phyloP scores from a whole-genome alignment of 805 yeast species.

The Pichia rugopelliculosa region DNA sequence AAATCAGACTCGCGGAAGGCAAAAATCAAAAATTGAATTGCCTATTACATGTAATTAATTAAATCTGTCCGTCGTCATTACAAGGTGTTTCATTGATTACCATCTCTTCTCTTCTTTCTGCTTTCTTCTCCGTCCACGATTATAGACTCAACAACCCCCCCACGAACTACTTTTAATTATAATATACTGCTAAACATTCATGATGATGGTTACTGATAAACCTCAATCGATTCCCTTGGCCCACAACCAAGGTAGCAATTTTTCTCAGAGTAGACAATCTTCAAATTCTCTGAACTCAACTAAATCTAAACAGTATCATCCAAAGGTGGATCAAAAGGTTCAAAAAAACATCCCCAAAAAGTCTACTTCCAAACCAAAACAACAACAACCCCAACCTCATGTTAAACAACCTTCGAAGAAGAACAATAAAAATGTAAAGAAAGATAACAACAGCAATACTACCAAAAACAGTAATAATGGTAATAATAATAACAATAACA shows the following conservation, averaged over 20 bases:
- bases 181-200: background rate
- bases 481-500: background rate
- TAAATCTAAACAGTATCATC: background rate
- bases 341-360: background rate
- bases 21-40: too few relatives aligned
- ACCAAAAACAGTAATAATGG: background rate
- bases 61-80: too few relatives aligned
- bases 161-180: background rate
- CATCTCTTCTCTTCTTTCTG: background rate
- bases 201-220: conserved; percentile 18
- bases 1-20: background rate
- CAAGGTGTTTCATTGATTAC: too few relatives aligned
- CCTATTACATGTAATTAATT: too few relatives aligned
- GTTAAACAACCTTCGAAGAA: background rate
- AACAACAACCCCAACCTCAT: background rate
- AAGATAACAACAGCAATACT: background rate
- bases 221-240: conserved; percentile 19
- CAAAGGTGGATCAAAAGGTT: background rate
- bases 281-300: conserved; percentile 1
- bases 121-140: background rate
- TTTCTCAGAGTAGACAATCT: background rate
- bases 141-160: background rate
- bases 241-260: conserved; percentile 4
- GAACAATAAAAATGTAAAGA: background rate
- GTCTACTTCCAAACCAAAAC: background rate